Base-by-base conservation (phyloP, 192 early-diverging fungal species). In the Tieghemiomyces parasiticus region DNA sequence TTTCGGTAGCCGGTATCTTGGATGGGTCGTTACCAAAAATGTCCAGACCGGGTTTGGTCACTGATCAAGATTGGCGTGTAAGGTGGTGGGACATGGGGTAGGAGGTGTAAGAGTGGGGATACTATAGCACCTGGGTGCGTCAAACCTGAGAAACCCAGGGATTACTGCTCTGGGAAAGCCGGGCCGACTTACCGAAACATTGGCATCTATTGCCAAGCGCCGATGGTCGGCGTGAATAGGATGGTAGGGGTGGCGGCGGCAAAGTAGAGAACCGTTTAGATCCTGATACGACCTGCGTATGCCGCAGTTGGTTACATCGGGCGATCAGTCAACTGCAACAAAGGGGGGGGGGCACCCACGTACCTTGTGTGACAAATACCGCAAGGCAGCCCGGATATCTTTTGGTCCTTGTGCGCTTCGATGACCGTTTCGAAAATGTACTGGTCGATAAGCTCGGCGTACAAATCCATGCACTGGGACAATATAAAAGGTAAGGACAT, bases 1-100 rank as follows among this genome's bases (percentile, higher is more conserved):
- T 75, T 24, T 78, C 73, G 8, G 70, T 54, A 28, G 22, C 28
- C 22, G 50, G 2, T 13, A 52, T 26, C 28, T 52, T 52, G 50
- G 50, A 25, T 52, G 50, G 50, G 9, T 52, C 50, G 28, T 52
- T 52, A 9, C 50, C 50, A 52, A 52, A 52, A 14, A 52, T 29
- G 28, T 52, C 50, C 14, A 52, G 29, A 29, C 50, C 50, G 26
- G 50, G 50, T 14, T 2, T 20, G 29, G n/a, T 9, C 50, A 52
- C 50, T 52, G 22, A 26, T 52, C 25, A 52, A 25, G 22, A 14
- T 52, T 52, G 28, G 50, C 22, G 50, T 52, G 22, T 28, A 52
- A 28, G n/a, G 29, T 3, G 1, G 46, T 22, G 2, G 19, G 25
- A 47, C 19, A 47, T 47, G 46, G 8, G 25, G 46, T 3, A 47